Evolutionary conservation across 1,284 basidiomycete species (phyloP).

Genomic region (Vanrija humicola): DNA sequence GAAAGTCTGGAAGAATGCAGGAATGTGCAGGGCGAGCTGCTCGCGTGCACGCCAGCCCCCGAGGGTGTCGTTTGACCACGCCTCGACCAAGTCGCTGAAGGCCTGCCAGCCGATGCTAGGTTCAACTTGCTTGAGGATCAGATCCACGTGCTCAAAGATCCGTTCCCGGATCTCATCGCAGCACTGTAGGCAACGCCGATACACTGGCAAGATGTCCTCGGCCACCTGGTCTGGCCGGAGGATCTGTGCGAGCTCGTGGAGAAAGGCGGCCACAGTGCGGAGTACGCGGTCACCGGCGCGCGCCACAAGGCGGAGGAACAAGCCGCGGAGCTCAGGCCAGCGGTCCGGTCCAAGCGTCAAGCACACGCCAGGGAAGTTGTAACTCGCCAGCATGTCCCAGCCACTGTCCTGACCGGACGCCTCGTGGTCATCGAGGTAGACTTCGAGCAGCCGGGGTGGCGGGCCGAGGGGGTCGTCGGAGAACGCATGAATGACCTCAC

Average conservation of each 20-base stretch:
- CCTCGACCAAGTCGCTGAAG: constrained; percentile 56
- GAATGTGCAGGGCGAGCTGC: constrained; percentile 59
- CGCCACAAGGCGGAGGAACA: constrained; percentile 60
- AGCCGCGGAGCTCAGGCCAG: constrained; percentile 71
- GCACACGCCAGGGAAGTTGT: constrained; percentile 90
- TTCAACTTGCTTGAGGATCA: constrained; percentile 59
- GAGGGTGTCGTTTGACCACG: constrained; percentile 62
- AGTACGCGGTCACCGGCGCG: constrained; percentile 56
- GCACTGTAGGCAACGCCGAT: constrained; percentile 60
- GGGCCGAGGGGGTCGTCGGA: constrained; percentile 61
- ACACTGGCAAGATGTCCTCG: constrained; percentile 69
- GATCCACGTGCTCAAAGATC: constrained; percentile 58
- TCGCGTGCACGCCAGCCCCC: constrained; percentile 83
- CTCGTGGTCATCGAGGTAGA: constrained; percentile 58
- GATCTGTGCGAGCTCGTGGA: constrained; percentile 86
- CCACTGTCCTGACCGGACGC: constrained; percentile 54
- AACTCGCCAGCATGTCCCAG: constrained; percentile 81
- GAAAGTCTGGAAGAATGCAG: constrained; percentile 51
- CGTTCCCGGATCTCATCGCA: constrained; percentile 65
- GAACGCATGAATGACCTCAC: constrained; percentile 87
- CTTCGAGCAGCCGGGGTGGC: constrained; percentile 70
- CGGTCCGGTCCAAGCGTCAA: constrained; percentile 71
- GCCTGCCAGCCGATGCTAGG: constrained; percentile 55
- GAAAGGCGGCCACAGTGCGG: constrained; percentile 62
- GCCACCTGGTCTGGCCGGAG: constrained; percentile 67